Evolutionary conservation across 2,329 filamentous ascomycete genomes (phyloP), one percentile per base, ranked within the genome.

Genomic region (Aspergillus japonicus): DNA sequence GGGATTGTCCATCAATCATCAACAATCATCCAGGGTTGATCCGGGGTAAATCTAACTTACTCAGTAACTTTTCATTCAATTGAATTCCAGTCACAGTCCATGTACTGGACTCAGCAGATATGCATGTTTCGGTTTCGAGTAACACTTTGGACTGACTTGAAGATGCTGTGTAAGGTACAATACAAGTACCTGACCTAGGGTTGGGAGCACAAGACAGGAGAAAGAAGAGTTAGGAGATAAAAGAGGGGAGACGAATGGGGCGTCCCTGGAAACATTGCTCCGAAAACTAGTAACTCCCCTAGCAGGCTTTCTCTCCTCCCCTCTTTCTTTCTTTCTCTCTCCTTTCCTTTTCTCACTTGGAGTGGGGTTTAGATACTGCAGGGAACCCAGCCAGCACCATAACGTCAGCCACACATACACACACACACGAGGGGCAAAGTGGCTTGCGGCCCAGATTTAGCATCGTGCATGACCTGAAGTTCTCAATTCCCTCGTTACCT

Each of bases 1-100:
- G 44, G 16, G 47, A 29, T 47, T 44, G 39, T 47, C 49, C 52
- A 50, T 56, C 33, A 56, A 29, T 35, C 33, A 47, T 58, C 52
- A 50, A 50, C 33, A 56, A 29, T 35, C 33, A 47, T 58, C n/a
- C 44, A 50, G 21, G 61, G 62, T 60, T 61, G 58, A 62, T 67
- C 64, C 52, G 64, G 64, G 64, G 60, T 66, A 66, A 60, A 53
- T n/a, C 19, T 61, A 11, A 35, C 11, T 16, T 35, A 16, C 33
- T 16, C 11, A 35, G 33, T 12, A 12, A 35, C 33, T 35, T 16
- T 4, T 3, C 26, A 6, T 5, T 8, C 26, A 29, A 29, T 29
- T 29, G 26, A 29, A 8, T 10, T 29, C 1, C 6, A 29, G 2
- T 10, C 26, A 29, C 26, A 29, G 8, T 29, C 26, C 26, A 29